Evolutionary conservation across 495 filamentous ascomycete genomes (phyloP).

Genomic region (Opeltia flavorubescens): DNA sequence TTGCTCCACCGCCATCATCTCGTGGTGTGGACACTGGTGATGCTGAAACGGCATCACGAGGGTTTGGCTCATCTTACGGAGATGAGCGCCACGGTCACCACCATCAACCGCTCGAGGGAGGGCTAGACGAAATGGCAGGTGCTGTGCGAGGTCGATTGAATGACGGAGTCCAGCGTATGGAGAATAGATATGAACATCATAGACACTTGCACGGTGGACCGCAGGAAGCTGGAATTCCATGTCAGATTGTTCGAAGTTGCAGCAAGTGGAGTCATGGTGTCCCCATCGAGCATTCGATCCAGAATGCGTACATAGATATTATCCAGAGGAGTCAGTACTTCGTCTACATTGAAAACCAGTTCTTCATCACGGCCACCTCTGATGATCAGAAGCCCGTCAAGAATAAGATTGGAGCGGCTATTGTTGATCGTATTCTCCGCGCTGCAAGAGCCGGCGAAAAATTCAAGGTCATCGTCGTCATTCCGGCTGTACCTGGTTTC

Average conservation of each 20-base stretch:
- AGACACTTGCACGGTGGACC: constrained; percentile 5
- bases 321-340: constrained; percentile 74
- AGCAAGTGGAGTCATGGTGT: constrained; percentile 61
- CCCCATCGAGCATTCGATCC: constrained; percentile 68
- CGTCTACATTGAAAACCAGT: constrained; percentile 94
- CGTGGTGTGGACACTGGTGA: constrained; percentile 29
- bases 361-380: constrained; percentile 87
- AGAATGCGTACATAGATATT: constrained; percentile 72
- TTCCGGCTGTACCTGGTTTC: constrained; percentile 81
- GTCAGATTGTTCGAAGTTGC: constrained; percentile 56
- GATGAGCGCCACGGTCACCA: constrained; percentile 3
- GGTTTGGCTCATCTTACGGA: constrained; percentile 14
- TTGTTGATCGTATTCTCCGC: constrained; percentile 75
- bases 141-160: constrained; percentile 30
- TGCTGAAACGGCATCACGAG: constrained; percentile 22
- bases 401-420: constrained; percentile 78
- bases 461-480: constrained; percentile 75
- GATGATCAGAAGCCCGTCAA: constrained; percentile 62
- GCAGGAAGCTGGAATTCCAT: constrained; percentile 35
- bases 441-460: constrained; percentile 56
- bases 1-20: constrained; percentile 28
- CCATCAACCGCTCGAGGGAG: constrained; percentile 10
- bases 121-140: constrained; percentile 23
- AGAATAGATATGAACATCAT: constrained; percentile 15
- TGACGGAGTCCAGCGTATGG: constrained; percentile 26